A percentile compares a stretch with the other conserved stretches of the same genome.
These are phyloP conservation scores for Penicillium sp. DNA, from an alignment of 2,329 filamentous ascomycete genomes.

Conservation along the genomic window DNA sequence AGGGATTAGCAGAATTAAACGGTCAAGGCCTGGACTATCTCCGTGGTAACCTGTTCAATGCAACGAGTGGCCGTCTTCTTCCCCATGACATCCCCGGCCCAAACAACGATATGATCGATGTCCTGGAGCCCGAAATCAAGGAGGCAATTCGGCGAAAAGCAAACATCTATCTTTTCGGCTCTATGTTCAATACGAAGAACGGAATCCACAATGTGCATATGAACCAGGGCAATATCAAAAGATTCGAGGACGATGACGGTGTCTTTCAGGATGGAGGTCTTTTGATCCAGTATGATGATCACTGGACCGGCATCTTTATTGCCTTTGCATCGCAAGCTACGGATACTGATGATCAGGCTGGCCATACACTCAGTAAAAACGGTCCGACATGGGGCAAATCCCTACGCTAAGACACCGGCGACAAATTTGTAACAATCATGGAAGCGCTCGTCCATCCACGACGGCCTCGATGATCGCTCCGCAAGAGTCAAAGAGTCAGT, in stretches of 20 bases:
- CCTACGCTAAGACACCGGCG: background rate
- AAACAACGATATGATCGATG: background rate
- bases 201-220: background rate
- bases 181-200: background rate
- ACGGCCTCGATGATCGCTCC: too few species aligned
- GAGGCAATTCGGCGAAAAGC: background rate
- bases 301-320: background rate
- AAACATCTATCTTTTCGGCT: background rate
- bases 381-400: background rate
- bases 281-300: background rate
- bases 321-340: background rate
- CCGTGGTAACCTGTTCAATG: background rate
- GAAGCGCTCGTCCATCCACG: too few species aligned
- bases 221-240: background rate
- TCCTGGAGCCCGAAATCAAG: background rate
- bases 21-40: background rate
- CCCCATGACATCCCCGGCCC: background rate
- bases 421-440: too few species aligned
- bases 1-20: background rate
- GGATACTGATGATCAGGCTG: background rate
- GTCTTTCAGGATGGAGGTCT: background rate
- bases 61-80: background rate
- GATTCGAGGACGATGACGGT: background rate
- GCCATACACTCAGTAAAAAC: background rate
- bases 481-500: too few species aligned